Evolutionary conservation across 495 filamentous ascomycete genomes (phyloP), one percentile per base, ranked within the genome.

Genomic region (Aspergillus hancockii): DNA sequence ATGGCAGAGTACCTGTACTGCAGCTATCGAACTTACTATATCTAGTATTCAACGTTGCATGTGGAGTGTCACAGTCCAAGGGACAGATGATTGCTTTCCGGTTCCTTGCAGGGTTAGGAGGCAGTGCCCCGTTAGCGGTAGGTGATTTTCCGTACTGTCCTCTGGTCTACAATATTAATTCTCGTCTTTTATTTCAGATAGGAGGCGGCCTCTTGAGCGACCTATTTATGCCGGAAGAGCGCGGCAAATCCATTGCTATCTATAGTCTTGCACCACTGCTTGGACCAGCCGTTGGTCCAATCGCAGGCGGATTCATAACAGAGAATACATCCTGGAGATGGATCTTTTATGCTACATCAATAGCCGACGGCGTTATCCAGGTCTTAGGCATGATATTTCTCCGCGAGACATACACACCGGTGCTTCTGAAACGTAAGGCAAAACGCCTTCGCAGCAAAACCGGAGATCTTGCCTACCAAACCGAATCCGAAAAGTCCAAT

Each of bases 351-450:
- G 25, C 79, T 1, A 82, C 82, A 4, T 79, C 83, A 1, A 85
- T 89, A 50, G 80, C 79, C 9, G 84, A 83, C 62, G 83, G 65
- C 1, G n/a, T 83, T 1, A 79, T 91, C 51, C 88, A 89, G 63
- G 4, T 78, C 16, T 71, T 77, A 1, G 90, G 87, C 3, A 49
- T 91, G 3, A 82, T 89, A 61, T 85, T 83, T 65, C 78, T 91
- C 0, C 82, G 79, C 54, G 88, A 90, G 70, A 88, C 87, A 3
- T 90, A 90, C 69, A 74, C 79, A 0, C 86, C 86, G 0, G 78
- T 78, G 31, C 72, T 91, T 3, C 79, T 91, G 0, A 65, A 71
- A 13, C 65, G 74, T 34, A 86, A 85, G 51, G 81, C 81, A 12
- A 64, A 75, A 25, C 75, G 68, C 22, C 78, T 91, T 0, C 77